These are phyloP conservation scores for Lunasporangiospora selenospora DNA, from an alignment of 192 early-diverging fungal species.

Conservation along the genomic window DNA sequence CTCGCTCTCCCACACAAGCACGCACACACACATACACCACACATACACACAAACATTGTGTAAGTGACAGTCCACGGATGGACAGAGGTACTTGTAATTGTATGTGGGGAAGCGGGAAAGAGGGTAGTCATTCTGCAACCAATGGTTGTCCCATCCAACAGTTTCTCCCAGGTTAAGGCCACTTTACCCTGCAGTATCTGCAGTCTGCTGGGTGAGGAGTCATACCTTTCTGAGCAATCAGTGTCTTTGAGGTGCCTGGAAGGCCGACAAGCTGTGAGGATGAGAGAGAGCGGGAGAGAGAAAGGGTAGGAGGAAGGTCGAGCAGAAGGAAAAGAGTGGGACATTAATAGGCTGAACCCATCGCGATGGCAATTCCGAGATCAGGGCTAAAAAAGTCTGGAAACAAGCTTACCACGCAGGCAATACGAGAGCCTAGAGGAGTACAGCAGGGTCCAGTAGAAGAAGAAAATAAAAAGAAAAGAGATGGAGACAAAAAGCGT, in stretches of 20 bases:
- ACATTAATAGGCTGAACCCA: too few relatives aligned
- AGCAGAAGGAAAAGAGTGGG: too few relatives aligned
- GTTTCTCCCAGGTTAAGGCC: background rate
- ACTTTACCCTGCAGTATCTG: background rate
- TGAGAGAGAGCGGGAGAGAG: background rate
- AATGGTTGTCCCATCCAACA: too few relatives aligned
- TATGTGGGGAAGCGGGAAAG: background rate
- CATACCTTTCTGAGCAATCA: conserved; percentile 83
- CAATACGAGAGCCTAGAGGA: conserved; percentile 23
- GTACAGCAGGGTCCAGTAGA: background rate
- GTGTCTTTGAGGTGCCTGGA: conserved; percentile 92
- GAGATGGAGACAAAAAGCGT: too few relatives aligned
- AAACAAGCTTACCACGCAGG: conserved; percentile 32
- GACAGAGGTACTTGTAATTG: too few relatives aligned
- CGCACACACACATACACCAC: too few relatives aligned
- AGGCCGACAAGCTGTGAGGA: conserved; percentile 77
- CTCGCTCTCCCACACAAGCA: too few relatives aligned
- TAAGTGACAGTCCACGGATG: too few relatives aligned
- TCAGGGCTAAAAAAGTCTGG: background rate
- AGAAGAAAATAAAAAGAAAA: too few relatives aligned
- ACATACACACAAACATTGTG: too few relatives aligned
- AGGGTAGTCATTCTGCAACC: background rate
- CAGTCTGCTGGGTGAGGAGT: too few relatives aligned
- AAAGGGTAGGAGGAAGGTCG: background rate
- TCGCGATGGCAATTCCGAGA: too few relatives aligned